phyloP scores from a whole-genome alignment of 495 filamentous ascomycete genomes.

The Margaritispora aquatica region DNA sequence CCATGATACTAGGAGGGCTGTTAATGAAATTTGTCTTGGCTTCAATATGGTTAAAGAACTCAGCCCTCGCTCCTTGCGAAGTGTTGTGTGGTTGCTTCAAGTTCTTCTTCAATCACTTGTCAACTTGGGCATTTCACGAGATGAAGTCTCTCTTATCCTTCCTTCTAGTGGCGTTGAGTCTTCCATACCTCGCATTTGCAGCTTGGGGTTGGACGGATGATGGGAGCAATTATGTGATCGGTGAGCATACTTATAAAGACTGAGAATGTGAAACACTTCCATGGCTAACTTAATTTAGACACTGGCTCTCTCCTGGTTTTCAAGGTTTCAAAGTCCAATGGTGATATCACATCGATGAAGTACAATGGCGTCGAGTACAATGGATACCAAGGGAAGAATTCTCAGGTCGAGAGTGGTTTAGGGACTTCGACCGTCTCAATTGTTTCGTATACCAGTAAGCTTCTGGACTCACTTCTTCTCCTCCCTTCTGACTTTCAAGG shows the following conservation, averaged over 20 bases:
- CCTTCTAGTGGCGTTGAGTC: background rate
- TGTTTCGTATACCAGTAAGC: background rate
- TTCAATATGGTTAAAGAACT: background rate
- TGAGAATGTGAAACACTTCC: background rate
- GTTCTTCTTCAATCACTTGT: background rate
- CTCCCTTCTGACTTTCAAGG: background rate
- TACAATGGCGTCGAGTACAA: background rate
- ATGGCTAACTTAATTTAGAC: background rate
- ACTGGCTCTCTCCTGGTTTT: background rate
- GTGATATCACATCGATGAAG: background rate
- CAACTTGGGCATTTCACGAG: background rate
- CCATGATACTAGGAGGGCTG: no score
- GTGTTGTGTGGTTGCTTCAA: background rate
- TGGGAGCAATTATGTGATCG: background rate
- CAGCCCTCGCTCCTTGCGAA: background rate
- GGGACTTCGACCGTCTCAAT: background rate
- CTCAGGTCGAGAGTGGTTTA: background rate
- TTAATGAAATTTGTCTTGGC: background rate
- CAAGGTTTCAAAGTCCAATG: background rate
- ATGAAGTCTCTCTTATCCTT: background rate
- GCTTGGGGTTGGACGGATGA: background rate
- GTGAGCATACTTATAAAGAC: background rate
- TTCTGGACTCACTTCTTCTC: background rate
- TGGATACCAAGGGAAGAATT: constrained; percentile 1
- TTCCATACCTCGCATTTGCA: background rate